Conservation (phyloP, 169 alveolate species). For the Haemoproteus tartakovskyi region DNA sequence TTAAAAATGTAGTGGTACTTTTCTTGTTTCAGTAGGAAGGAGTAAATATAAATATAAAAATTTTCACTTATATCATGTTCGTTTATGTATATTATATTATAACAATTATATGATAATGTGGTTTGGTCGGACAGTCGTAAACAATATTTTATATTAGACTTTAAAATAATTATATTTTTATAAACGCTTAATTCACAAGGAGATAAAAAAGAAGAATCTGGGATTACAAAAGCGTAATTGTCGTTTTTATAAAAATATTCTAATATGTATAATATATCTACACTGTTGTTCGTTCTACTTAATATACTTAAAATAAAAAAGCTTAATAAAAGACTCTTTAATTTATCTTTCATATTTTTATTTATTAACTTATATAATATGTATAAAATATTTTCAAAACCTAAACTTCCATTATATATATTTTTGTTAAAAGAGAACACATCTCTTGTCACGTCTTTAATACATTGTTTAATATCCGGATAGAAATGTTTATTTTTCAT, state of each 20-base stretch:
- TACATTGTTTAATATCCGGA: slow-evolving; percentile 48
- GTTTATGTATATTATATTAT: slow-evolving; percentile 27
- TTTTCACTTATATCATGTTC: slow-evolving; percentile 23
- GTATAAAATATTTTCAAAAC: slow-evolving; percentile 7
- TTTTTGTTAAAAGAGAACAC: slow-evolving; percentile 39
- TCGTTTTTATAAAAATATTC: slow-evolving; percentile 37
- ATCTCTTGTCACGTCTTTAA: slow-evolving; percentile 52
- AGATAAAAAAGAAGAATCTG: slow-evolving; percentile 23
- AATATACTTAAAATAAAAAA: slow-evolving; percentile 38
- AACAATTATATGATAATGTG: slow-evolving; percentile 6
- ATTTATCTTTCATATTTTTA: slow-evolving; percentile 4
- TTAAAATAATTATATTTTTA: slow-evolving; percentile 19
- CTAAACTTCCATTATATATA: slow-evolving; percentile 51
- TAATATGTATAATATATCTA: slow-evolving; percentile 45
- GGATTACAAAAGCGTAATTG: slow-evolving; percentile 19
- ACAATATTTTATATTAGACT: slow-evolving; percentile 10
- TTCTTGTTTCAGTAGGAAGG: slow-evolving; percentile 6
- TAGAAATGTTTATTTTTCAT: slow-evolving; percentile 22
- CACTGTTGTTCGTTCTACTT: slow-evolving; percentile 62
- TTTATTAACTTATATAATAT: slow-evolving; percentile 16
- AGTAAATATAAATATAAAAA: slow-evolving; percentile 30
- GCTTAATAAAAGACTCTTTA: slow-evolving; percentile 1
- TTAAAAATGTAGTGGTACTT: slow-evolving; percentile 32
- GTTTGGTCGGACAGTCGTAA: slow-evolving; percentile 13
- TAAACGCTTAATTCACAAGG: slow-evolving; percentile 45